Conservation (phyloP, 306 rosid genomes). For the Neltuma alba region DNA sequence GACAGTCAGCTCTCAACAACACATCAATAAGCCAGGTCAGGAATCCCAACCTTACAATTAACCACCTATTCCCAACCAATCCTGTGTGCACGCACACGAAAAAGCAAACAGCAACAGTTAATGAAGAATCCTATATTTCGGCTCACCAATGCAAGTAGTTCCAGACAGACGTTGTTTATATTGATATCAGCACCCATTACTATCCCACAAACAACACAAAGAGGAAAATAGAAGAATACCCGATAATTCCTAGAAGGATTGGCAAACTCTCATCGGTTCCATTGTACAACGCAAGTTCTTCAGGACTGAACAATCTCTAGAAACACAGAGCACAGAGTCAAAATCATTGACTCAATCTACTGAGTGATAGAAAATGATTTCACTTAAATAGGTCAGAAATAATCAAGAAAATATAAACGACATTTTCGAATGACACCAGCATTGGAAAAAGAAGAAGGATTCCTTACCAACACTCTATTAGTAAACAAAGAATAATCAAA, state of each 20-base stretch:
- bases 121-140: not conserved
- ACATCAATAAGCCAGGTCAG: not conserved
- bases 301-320: slow-evolving; percentile 69
- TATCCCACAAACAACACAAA: not conserved
- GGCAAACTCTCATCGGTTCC: slow-evolving; percentile 77
- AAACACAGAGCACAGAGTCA: slow-evolving; percentile 33
- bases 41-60: not conserved
- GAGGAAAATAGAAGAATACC: slow-evolving; percentile 47
- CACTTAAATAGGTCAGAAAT: not conserved
- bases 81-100: not conserved
- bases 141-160: not conserved
- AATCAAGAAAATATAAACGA: not conserved
- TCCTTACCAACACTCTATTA: not conserved
- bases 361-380: not conserved
- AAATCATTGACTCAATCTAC: slow-evolving; percentile 33
- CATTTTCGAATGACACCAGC: slow-evolving; percentile 11
- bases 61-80: not conserved
- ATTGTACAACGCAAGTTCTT: slow-evolving; percentile 81
- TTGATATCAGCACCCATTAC: not conserved
- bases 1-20: not conserved
- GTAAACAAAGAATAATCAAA: not conserved
- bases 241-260: slow-evolving; percentile 86
- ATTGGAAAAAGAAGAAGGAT: not conserved
- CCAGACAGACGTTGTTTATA: not conserved
- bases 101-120: not conserved